Evolutionary conservation across 2,329 filamentous ascomycete genomes (phyloP), one percentile per base, ranked within the genome.

Genomic region (Fusarium anthophilum): DNA sequence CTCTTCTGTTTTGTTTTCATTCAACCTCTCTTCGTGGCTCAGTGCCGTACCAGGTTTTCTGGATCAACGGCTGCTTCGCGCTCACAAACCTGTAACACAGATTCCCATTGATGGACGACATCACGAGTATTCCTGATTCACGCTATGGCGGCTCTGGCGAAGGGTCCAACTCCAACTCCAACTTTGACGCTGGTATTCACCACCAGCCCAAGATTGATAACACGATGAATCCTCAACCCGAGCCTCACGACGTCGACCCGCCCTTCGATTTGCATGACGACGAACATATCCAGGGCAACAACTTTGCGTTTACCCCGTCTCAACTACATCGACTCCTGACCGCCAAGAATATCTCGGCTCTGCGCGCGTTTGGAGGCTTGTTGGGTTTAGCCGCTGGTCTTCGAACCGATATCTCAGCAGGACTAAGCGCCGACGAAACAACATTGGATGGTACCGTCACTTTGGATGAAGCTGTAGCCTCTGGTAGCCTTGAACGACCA

Each of bases 241-340:
- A 62, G 15, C 28, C 47, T 20, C 41, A 58, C 30, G 60, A 66
- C 26, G 32, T 48, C 35, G 44, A 67, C 56, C 48, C 63, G n/a
- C 45, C 66, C 14, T 70, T 77, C 63, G 79, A 82, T 63, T 66
- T 82, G 45, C 70, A 66, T 56, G 72, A 79, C 26, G 76, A 80
- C 38, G 71, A 78, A 10, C 79, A 77, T 38, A 59, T 78, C 24
- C 70, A 77, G 17, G 73, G 74, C 63, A 88, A 87, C 75, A 84
- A 82, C 12, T 90, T 90, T 68, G 88, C 87, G 18, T 90, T 89
- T 66, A 84, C 86, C 1, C 86, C 88, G 4, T 83, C 84, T 8
- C 87, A 90, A 64, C 80, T 90, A 7, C 86, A 87, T 77, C 88
- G 87, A 65, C 83, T 90, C 38, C 76, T 88, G 37, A 86, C 85